phyloP scores from a whole-genome alignment of 1,284 basidiomycete species.

The Ganoderma lingzhi region DNA sequence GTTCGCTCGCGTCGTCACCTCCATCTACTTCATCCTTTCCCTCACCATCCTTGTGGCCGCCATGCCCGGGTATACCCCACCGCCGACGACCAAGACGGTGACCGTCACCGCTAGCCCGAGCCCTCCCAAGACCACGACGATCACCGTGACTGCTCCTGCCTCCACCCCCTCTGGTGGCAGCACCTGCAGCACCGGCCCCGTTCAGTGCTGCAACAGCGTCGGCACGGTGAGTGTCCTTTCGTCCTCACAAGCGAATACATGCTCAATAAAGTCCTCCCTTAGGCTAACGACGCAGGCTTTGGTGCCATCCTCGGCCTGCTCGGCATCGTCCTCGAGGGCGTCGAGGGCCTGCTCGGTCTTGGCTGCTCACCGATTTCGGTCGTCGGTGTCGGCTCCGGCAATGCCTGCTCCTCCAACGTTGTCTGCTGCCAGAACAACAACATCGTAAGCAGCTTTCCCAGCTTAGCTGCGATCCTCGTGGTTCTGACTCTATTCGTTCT shows the following conservation, averaged over 20 bases:
- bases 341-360: conserved; percentile 33
- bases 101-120: conserved; percentile 6
- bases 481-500: background rate
- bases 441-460: conserved; percentile 15
- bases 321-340: conserved; percentile 30
- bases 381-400: conserved; percentile 29
- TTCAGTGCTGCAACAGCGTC: conserved; percentile 33
- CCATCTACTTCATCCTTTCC: conserved; percentile 28
- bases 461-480: background rate
- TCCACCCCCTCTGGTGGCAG: conserved; percentile 21
- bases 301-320: background rate
- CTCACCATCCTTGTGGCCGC: conserved; percentile 36
- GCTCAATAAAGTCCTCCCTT: background rate
- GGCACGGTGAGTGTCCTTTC: conserved; percentile 12
- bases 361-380: conserved; percentile 34
- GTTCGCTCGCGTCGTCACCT: conserved; percentile 28
- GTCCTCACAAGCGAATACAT: background rate
- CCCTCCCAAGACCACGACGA: conserved; percentile 9
- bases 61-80: conserved; percentile 29
- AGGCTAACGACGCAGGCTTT: conserved; percentile 25
- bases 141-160: conserved; percentile 28
- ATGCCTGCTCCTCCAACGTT: conserved; percentile 26
- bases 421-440: conserved; percentile 39
- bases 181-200: conserved; percentile 30
- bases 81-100: conserved; percentile 12